These are phyloP conservation scores for Scheffersomyces stambukii DNA, from an alignment of 1,139 yeast genomes.

Conservation along the genomic window DNA sequence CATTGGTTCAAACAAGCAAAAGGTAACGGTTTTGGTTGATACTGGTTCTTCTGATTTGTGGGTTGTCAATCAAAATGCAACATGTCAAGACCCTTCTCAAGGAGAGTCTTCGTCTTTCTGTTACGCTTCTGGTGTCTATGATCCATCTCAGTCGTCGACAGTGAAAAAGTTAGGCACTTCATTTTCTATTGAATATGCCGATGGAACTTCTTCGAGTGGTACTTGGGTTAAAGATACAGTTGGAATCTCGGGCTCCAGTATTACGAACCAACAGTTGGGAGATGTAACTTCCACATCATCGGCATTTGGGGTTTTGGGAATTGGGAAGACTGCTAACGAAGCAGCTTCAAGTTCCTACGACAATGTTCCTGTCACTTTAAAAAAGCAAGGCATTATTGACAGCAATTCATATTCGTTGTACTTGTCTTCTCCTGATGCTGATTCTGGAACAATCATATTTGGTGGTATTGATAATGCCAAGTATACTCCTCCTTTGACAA, in stretches of 20 bases:
- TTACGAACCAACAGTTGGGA: slow-evolving; percentile 14
- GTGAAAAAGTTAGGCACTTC: slow-evolving; percentile 5
- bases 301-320: slow-evolving; percentile 17
- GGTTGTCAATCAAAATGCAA: slow-evolving; percentile 19
- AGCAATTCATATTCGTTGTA: slow-evolving; percentile 36
- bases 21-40: slow-evolving; percentile 11
- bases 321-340: slow-evolving; percentile 14
- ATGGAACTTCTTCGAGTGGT: slow-evolving; percentile 33
- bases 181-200: slow-evolving; percentile 10
- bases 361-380: slow-evolving; percentile 28
- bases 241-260: slow-evolving; percentile 10
- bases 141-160: slow-evolving; percentile 5
- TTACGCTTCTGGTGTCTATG: slow-evolving; percentile 5
- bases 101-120: slow-evolving; percentile 5
- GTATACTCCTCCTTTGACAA: slow-evolving; percentile 17
- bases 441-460: slow-evolving; percentile 22
- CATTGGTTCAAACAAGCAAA: slow-evolving; percentile 10
- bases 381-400: slow-evolving; percentile 42
- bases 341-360: slow-evolving; percentile 18
- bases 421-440: slow-evolving; percentile 18
- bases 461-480: slow-evolving; percentile 29
- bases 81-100: slow-evolving; percentile 10
- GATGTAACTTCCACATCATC: slow-evolving; percentile 11
- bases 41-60: slow-evolving; percentile 37
- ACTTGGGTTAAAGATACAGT: slow-evolving; percentile 50